Base-by-base conservation (phyloP, 495 filamentous ascomycete genomes). In the Podospora pseudocomata region DNA sequence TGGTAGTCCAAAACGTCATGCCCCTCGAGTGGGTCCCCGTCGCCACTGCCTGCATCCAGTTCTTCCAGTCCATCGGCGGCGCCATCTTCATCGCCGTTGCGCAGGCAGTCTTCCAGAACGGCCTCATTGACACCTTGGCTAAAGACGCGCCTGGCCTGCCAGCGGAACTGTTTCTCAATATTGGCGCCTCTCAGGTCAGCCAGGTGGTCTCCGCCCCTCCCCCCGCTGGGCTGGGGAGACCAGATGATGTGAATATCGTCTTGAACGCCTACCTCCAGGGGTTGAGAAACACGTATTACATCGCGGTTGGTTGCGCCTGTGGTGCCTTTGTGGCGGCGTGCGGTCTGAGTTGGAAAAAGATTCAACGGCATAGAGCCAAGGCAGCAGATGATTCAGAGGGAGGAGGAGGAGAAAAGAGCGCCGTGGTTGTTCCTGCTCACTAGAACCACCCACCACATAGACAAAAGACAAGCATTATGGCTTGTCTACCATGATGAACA, bases 51-150 rank as follows among this genome's bases (percentile, higher is more conserved):
- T 75, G 87, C 39, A 86, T 92, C 70, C 85, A 91, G 68, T 90
- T 92, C 73, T 77, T 83, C 66, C 90, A 92, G 76, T 81, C 81
- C 5, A 76, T 94, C 6, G 90, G 90, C 39, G 89, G 88, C 68
- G 86, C 90, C n/a, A 75, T 92, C 61, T 91, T 90, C 71, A 82
- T 90, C 68, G 84, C 87, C 4, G 81, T 90, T n/a, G 87, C 81
- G 0, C 86, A 92, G 75, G 83, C 83, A 18, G 80, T 91, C 13
- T 90, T 92, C 80, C 83, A 85, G 65, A 89, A 90, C 74, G 80
- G 82, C 0, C 78, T 91, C 9, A 80, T 86, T 28, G 66, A 67
- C 0, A 71, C 72, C 55, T 58, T 83, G 19, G 63, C 60, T 18
- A 44, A 49, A 13, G 62, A 71, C 69, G 77, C 74, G 6, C 76